Evolutionary conservation across 73 alveolate genomes (phyloP), one percentile per base, ranked within the genome.

Genomic region (Paramecium sexaurelia): DNA sequence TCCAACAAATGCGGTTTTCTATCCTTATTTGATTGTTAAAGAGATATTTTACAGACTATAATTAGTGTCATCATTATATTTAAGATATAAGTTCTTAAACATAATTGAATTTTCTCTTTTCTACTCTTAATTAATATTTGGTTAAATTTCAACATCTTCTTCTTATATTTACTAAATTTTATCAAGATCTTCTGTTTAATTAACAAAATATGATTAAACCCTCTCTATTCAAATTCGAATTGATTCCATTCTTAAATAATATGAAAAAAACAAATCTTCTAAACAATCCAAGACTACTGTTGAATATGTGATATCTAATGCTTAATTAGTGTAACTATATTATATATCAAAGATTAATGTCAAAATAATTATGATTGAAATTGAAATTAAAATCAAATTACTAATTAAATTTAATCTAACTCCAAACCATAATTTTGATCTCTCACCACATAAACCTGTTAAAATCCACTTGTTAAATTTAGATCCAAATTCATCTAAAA

Each of bases 1-100:
- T 2, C 98, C 98, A 19, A 93, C 95, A 35, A 96, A 92, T 39
- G 98, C 98, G 15, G 93, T 86, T 95, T 96, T 96, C 20, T 84
- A 82, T 22, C 85, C 92, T 84, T 55, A 5, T 32, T 11, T 43
- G 11, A 84, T 84, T 22, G 43, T 20, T 22, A 55, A 26, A 24
- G 15, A 84, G 51, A 84, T 7, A 36, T 55, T 26, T 8, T 84
- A 47, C 0, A 84, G 84, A 51, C 85, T 84, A n/a, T n/a, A n/a
- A n/a, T n/a, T n/a, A n/a, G n/a, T 36, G 5, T n/a, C 41, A 35
- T 84, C 35, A 1, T 47, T 19, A 47, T 47, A n/a, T n/a, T n/a
- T n/a, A n/a, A n/a, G n/a, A n/a, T n/a, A n/a, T n/a, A n/a, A n/a
- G n/a, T n/a, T n/a, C n/a, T n/a, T n/a, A n/a, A n/a, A n/a, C n/a